These are phyloP conservation scores for Adenanthera pavonina DNA, from an alignment of 306 rosid genomes.

Conservation along the genomic window DNA sequence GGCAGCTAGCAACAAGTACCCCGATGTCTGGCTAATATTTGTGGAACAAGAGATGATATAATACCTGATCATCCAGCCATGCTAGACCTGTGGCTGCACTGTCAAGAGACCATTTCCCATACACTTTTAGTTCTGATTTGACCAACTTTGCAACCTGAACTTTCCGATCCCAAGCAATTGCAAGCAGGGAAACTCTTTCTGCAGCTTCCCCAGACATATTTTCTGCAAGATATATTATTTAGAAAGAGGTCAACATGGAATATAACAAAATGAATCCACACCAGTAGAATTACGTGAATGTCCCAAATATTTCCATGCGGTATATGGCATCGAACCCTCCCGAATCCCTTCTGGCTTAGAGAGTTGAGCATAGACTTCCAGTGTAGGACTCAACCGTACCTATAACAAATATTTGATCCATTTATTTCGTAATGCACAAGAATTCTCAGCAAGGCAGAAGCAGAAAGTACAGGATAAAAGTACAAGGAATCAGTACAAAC, in stretches of 20 bases:
- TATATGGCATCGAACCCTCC: conserved; percentile 96
- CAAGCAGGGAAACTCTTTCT: conserved; percentile 89
- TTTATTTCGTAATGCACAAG: conserved; percentile 33
- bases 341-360: conserved; percentile 89
- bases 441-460: conserved; percentile 32
- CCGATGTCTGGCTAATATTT: conserved; percentile 19
- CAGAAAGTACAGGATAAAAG: conserved; percentile 44
- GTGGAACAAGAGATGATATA: conserved; percentile 29
- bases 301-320: conserved; percentile 91
- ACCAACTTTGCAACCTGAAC: conserved; percentile 94
- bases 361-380: conserved; percentile 80
- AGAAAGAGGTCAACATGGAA: conserved; percentile 43
- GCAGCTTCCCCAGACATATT: conserved; percentile 58
- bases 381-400: conserved; percentile 78
- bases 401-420: conserved; percentile 47
- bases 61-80: conserved; percentile 97
- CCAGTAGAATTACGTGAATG: conserved; percentile 58
- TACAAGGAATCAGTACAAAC: conserved; percentile 47
- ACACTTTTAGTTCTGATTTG: conserved; percentile 79
- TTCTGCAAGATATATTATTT: conserved; percentile 56
- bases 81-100: conserved; percentile 89
- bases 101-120: conserved; percentile 89
- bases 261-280: conserved; percentile 48
- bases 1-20: conserved; percentile 21
- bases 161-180: conserved; percentile 95